Evolutionary conservation across 371 early-diverging fungal species (phyloP), one percentile per base, ranked within the genome.

Genomic region (Actinomucor elegans): DNA sequence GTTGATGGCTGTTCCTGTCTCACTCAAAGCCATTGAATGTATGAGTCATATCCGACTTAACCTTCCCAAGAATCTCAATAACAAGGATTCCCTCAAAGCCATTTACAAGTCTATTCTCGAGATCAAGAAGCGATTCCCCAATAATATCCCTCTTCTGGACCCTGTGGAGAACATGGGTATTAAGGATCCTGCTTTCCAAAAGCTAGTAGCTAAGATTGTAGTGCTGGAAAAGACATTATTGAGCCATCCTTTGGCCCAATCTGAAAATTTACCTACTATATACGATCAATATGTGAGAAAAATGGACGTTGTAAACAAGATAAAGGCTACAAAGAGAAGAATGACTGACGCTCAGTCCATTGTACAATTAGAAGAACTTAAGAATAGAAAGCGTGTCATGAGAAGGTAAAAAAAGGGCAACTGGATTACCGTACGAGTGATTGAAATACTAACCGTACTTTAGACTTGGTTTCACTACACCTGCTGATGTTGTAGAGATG

Each of bases 291-390:
- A 92, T 64, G 62, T 77, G 38, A 48, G 58, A 40, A 96, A 96
- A 65, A 64, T 90, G 47, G 72, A 74, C 31, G 24, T 74, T 2
- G 51, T 36, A 4, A 66, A 67, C 37, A 76, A 84, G 51, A 83
- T 92, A 53, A 87, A 85, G 55, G 70, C 69, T 0, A 35, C 85
- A 24, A 89, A 86, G 58, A 85, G 81, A 56, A 79, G 85, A 65
- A 85, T 97, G 27, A 66, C 79, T 9, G 85, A 86, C 17, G 88
- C 95, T 10, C 86, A 90, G 44, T 76, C 88, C 5, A 88, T 96
- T 42, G 79, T 94, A 5, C 95, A 96, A 56, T 62, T 97, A 61
- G 96, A 96, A 43, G 99, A 98, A 66, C 83, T 97, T 36, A 94
- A 93, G 62, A 81, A 87, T 49, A 81, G 97, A 48, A 89, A 92